These are phyloP conservation scores for Trametes cinnabarina DNA, from an alignment of 768 basidiomycete species.

Conservation along the genomic window DNA sequence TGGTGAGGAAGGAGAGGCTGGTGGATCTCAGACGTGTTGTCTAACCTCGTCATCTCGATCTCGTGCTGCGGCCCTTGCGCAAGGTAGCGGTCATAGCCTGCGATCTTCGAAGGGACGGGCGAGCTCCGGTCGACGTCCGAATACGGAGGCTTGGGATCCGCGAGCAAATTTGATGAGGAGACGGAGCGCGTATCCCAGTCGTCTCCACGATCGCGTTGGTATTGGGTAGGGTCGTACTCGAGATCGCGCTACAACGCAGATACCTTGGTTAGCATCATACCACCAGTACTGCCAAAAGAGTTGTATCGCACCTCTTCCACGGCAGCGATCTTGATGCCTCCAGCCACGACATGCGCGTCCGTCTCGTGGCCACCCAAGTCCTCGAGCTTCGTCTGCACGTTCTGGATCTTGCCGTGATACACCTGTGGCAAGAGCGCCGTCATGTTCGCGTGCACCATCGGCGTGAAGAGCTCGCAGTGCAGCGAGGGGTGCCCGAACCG, in stretches of 20 bases:
- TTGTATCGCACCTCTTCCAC: slow-evolving; percentile 59
- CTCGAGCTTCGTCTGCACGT: slow-evolving; percentile 60
- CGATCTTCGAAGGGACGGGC: slow-evolving; percentile 35
- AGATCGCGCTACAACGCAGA: slow-evolving; percentile 53
- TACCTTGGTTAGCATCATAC: not conserved
- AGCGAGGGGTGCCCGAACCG: slow-evolving; percentile 96
- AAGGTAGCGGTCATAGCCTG: slow-evolving; percentile 60
- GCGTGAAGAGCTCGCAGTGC: slow-evolving; percentile 81
- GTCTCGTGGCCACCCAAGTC: slow-evolving; percentile 79
- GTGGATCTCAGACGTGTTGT: slow-evolving; percentile 42
- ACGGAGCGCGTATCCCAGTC: slow-evolving; percentile 88
- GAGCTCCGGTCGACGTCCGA: slow-evolving; percentile 40
- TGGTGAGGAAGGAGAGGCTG: slow-evolving; percentile 49
- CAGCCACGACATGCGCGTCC: slow-evolving; percentile 71
- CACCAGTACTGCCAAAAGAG: not conserved
- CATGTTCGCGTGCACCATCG: slow-evolving; percentile 85
- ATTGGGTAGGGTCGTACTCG: slow-evolving; percentile 78
- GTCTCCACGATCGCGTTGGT: slow-evolving; percentile 80
- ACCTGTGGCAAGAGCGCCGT: slow-evolving; percentile 74
- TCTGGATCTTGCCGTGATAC: slow-evolving; percentile 69
- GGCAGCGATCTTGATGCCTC: slow-evolving; percentile 80
- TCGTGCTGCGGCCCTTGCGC: slow-evolving; percentile 43
- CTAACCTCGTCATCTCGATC: slow-evolving; percentile 57
- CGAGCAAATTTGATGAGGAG: slow-evolving; percentile 54
- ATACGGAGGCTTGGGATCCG: slow-evolving; percentile 40